Conservation (phyloP, 805 yeast species). For the Naumovozyma dairenensis region DNA sequence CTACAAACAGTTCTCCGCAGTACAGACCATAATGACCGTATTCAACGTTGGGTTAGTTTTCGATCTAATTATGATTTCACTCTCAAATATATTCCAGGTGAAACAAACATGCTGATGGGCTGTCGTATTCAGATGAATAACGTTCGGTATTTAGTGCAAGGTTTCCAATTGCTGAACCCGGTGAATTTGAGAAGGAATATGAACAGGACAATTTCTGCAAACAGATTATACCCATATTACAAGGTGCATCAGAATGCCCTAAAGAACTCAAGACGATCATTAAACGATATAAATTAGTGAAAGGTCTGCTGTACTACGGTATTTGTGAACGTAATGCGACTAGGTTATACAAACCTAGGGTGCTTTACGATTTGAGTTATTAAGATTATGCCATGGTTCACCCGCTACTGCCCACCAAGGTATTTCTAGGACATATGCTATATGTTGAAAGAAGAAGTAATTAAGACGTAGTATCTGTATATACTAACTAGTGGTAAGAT, state of each 20-base stretch:
- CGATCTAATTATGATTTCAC: not conserved
- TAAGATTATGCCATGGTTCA: not conserved
- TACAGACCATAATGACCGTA: not conserved
- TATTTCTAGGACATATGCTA: not conserved
- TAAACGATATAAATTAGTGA: not conserved
- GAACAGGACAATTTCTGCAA: not conserved
- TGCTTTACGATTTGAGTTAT: not conserved
- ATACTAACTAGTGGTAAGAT: no score
- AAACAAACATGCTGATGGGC: not conserved
- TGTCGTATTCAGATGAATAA: not conserved
- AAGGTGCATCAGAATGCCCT: not conserved
- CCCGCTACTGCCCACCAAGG: not conserved
- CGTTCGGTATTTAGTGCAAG: not conserved
- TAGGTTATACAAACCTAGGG: not conserved
- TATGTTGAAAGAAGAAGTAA: no score
- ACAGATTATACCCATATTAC: not conserved
- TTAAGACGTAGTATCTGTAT: no score
- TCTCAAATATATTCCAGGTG: not conserved
- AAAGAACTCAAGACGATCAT: not conserved
- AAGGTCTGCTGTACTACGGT: not conserved
- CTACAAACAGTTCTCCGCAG: not conserved
- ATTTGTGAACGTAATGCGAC: not conserved
- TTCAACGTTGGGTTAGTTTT: not conserved
- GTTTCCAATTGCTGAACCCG: not conserved
- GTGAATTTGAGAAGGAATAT: not conserved